Base-by-base conservation (phyloP, 768 basidiomycete species). In the Serpula lacrymans region DNA sequence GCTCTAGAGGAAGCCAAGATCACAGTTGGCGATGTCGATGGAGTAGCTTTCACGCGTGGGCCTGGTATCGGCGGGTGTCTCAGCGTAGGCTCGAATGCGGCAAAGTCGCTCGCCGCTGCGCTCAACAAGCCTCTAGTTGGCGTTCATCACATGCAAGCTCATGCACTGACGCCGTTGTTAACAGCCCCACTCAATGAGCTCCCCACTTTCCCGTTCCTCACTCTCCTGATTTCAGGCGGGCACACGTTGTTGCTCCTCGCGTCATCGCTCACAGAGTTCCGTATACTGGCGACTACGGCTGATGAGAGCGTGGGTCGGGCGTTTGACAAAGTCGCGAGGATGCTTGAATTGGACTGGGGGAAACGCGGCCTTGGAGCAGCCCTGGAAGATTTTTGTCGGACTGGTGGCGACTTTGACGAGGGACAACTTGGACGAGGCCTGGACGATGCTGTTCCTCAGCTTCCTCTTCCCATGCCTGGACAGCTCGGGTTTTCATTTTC, bases 141-240 rank as follows among this genome's bases (percentile, higher is more conserved):
- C 3, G 88, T 96, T 5, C 90, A 97, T 62, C 94, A 98, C 54
- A 98, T 97, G 94, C 92, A 94, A 89, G 94, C 88, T 0, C 95
- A 96, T 54, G 88, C 94, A 0, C 68, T 94, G 0, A 94, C 89
- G 0, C 73, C 85, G 0, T 61, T 88, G 18, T 72, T 95, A 11
- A 89, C 92, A 0, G 64, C 73, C 6, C 64, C 60, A 40, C 43
- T 63, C 0, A 39, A 48, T 8, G 51, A 71, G 17, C 39, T 69
- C 54, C 63, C 91, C 59, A 39, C 52, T 17, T 97, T 86, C 58
- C 95, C 95, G 0, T 97, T 94, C 67, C 73, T 98, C 25, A 84
- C 87, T 0, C 70, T 97, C 10, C 74, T 98, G 13, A 72, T 95
- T 34, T 94, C 92, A 0, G 95, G 95, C n/a, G 94, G 94, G 2